Conservation (phyloP, 495 filamentous ascomycete genomes). For the Lichenothelia convexa region DNA sequence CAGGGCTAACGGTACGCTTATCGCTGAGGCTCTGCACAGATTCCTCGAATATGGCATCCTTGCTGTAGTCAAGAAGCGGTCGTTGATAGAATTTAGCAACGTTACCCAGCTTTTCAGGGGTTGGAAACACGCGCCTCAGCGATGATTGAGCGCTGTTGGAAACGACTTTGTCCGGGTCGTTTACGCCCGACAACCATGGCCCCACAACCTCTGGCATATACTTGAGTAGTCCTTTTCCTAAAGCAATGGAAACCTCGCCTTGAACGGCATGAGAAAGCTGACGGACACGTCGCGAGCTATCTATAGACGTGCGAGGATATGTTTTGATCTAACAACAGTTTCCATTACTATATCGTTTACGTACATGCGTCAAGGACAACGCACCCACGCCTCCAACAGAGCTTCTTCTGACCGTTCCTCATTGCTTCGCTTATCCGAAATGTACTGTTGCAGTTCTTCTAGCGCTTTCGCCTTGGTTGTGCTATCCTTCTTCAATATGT, state of each 20-base stretch:
- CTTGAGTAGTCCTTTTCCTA: constrained; percentile 63
- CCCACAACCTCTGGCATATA: constrained; percentile 59
- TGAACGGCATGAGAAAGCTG: constrained; percentile 64
- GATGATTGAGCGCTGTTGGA: constrained; percentile 57
- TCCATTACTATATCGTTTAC: constrained; percentile 9
- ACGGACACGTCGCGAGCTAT: constrained; percentile 70
- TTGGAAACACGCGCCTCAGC: constrained; percentile 51
- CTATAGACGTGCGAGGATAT: constrained; percentile 76
- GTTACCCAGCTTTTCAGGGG: constrained; percentile 53
- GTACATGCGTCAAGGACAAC: constrained; percentile 22
- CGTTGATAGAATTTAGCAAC: constrained; percentile 63
- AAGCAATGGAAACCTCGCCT: constrained; percentile 48
- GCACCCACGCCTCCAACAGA: constrained; percentile 73
- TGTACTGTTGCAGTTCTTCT: constrained; percentile 57
- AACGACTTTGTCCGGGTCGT: constrained; percentile 64
- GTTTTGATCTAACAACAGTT: constrained; percentile 48
- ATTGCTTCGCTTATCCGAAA: constrained; percentile 29
- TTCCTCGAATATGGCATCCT: constrained; percentile 56
- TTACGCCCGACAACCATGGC: constrained; percentile 73
- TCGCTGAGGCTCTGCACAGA: constrained; percentile 69
- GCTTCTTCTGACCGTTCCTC: constrained; percentile 48
- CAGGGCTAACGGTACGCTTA: constrained; percentile 59
- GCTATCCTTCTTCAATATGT: constrained; percentile 77
- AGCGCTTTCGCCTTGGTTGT: constrained; percentile 86
- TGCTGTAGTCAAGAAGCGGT: constrained; percentile 62